Conservation (phyloP, 2,329 filamentous ascomycete species). For the Cordyceps militaris region DNA sequence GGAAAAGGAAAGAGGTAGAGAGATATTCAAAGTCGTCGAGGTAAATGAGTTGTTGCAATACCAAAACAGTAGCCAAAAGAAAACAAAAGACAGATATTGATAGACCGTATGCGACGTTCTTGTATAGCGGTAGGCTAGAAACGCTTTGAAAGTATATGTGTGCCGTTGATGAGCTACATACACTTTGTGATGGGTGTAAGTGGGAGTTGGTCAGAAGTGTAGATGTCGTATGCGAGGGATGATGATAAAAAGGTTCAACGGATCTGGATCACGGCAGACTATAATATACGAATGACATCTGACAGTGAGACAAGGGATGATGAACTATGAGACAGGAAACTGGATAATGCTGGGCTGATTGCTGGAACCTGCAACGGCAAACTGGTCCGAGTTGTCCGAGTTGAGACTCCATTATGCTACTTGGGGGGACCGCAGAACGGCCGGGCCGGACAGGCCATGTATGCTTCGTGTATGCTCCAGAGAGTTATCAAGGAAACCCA, state of each 20-base stretch:
- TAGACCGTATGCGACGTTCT: background rate
- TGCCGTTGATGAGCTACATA: background rate
- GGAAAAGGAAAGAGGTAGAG: background rate
- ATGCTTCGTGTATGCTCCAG: background rate
- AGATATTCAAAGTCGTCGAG: background rate
- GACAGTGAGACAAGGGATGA: background rate
- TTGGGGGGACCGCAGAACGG: background rate
- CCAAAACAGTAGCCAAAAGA: background rate
- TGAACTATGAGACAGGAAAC: background rate
- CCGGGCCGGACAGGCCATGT: background rate
- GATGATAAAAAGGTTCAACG: background rate
- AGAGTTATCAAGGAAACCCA: background rate
- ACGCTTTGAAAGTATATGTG: background rate
- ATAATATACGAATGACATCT: conserved; percentile 8
- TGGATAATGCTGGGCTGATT: background rate
- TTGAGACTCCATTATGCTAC: conserved; percentile 3
- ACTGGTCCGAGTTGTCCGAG: conserved; percentile 5
- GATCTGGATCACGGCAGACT: background rate
- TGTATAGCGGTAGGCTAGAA: background rate
- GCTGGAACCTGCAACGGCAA: background rate
- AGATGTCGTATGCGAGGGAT: background rate
- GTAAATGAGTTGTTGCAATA: background rate
- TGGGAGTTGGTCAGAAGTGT: background rate
- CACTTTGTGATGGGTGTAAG: background rate
- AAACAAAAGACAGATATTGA: background rate